Conservation (phyloP, 768 basidiomycete genomes). For the Rhodocollybia butyracea region DNA sequence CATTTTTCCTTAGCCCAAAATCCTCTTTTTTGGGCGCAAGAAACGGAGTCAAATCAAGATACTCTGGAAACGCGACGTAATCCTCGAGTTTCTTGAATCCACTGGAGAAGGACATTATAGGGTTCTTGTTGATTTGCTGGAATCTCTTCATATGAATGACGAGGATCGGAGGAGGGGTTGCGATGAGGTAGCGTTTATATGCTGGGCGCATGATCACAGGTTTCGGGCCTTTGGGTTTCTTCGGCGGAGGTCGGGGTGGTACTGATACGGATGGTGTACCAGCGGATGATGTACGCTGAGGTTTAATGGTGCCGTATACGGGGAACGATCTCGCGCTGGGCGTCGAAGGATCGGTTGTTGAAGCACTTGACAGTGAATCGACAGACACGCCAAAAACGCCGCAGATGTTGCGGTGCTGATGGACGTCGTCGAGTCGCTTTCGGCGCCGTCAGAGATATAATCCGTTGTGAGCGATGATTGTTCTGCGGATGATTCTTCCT, state of each 20-base stretch:
- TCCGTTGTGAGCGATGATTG: constrained; percentile 17
- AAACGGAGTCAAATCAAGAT: constrained; percentile 82
- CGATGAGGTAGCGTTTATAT: constrained; percentile 93
- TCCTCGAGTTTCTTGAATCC: constrained; percentile 91
- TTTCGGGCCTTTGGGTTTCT: constrained; percentile 30
- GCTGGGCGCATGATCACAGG: constrained; percentile 80
- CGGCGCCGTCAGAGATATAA: constrained; percentile 24
- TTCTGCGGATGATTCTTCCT: neutral
- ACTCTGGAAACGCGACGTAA: constrained; percentile 86
- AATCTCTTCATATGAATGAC: constrained; percentile 95
- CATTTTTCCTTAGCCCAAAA: constrained; percentile 46
- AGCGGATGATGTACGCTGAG: constrained; percentile 8
- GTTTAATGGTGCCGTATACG: constrained; percentile 25
- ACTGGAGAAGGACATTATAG: constrained; percentile 59
- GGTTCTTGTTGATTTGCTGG: constrained; percentile 73
- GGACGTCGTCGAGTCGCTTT: constrained; percentile 21
- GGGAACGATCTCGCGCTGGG: neutral
- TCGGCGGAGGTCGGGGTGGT: neutral
- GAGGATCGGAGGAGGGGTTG: constrained; percentile 79
- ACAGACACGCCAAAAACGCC: constrained; percentile 22
- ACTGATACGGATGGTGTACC: too few species aligned
- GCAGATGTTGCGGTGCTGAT: constrained; percentile 17
- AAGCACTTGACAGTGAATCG: constrained; percentile 4
- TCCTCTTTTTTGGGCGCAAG: constrained; percentile 79
- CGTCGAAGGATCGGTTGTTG: neutral